Evolutionary conservation across 768 basidiomycete genomes (phyloP).

Genomic region (Gelatoporia subvermispora): DNA sequence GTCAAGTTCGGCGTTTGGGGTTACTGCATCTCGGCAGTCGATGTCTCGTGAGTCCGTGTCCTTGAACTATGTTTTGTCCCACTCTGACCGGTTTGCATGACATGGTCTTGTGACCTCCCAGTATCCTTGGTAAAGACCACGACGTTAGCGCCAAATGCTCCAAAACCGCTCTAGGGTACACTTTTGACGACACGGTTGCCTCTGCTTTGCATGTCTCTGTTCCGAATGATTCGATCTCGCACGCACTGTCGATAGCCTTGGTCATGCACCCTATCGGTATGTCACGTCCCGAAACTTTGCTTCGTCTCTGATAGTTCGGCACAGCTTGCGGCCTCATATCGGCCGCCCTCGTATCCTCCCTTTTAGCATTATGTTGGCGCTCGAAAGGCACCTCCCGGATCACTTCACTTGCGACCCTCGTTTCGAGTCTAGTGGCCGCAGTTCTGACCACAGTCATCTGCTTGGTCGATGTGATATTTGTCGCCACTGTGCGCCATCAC

Average conservation of each 20-base stretch:
- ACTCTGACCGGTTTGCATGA: constrained; percentile 9
- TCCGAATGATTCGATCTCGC: constrained; percentile 34
- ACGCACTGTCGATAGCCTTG: constrained; percentile 41
- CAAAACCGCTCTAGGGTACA: constrained; percentile 46
- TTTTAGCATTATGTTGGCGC: constrained; percentile 39
- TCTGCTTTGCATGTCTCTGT: constrained; percentile 35
- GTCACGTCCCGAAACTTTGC: constrained; percentile 4
- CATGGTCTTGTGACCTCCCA: constrained; percentile 17
- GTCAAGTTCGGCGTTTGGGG: constrained; percentile 62
- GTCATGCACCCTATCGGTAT: constrained; percentile 54
- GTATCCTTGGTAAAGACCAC: constrained; percentile 38
- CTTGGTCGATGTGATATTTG: constrained; percentile 47
- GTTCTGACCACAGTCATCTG: constrained; percentile 46
- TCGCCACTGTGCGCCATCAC: constrained; percentile 39
- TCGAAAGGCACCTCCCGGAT: constrained; percentile 30
- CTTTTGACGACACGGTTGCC: constrained; percentile 46
- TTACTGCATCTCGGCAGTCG: constrained; percentile 47
- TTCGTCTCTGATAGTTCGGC: constrained; percentile 2
- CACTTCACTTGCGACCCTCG: constrained; percentile 35
- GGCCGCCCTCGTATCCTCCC: constrained; percentile 42
- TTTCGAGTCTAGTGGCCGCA: constrained; percentile 34
- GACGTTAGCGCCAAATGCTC: constrained; percentile 42
- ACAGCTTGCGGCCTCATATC: constrained; percentile 48
- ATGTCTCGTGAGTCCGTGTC: constrained; percentile 38
- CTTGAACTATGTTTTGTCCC: constrained; percentile 6